Evolutionary conservation across 2,329 filamentous ascomycete species (phyloP).

Genomic region (Colletotrichum sp.): DNA sequence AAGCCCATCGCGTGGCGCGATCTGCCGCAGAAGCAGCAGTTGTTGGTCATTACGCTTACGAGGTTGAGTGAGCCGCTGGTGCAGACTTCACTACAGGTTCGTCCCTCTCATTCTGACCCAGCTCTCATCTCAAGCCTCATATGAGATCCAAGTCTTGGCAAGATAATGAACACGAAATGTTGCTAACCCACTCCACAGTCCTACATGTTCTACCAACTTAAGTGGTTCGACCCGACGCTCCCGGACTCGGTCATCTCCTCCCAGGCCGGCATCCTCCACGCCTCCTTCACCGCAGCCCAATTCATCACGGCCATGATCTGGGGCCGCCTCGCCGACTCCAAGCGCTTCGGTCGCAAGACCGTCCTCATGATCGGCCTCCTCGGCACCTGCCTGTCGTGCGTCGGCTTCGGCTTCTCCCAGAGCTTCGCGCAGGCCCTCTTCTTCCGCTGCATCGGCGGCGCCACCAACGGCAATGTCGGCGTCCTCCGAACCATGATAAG

Average conservation of each 20-base stretch:
- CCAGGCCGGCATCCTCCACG: slow-evolving; percentile 79
- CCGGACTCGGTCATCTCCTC: slow-evolving; percentile 71
- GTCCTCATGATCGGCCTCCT: slow-evolving; percentile 79
- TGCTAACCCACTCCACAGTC: slow-evolving; percentile 37
- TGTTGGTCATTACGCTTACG: slow-evolving; percentile 78
- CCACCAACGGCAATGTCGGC: slow-evolving; percentile 53
- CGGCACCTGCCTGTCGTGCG: slow-evolving; percentile 67
- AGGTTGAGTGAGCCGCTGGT: slow-evolving; percentile 83
- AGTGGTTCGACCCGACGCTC: slow-evolving; percentile 68
- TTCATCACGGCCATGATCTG: slow-evolving; percentile 84
- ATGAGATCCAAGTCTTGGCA: background rate
- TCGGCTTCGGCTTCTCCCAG: slow-evolving; percentile 76
- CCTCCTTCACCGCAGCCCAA: slow-evolving; percentile 81
- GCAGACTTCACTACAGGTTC: slow-evolving; percentile 70
- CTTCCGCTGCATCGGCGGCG: slow-evolving; percentile 71
- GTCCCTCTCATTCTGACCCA: slow-evolving; percentile 12
- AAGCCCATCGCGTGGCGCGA: slow-evolving; percentile 71
- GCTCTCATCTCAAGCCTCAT: background rate
- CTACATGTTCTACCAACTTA: slow-evolving; percentile 90
- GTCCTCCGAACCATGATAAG: slow-evolving; percentile 71
- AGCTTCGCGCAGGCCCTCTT: slow-evolving; percentile 68
- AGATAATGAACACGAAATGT: background rate
- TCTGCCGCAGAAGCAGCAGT: slow-evolving; percentile 78
- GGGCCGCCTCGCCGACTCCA: slow-evolving; percentile 73
- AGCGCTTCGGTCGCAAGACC: slow-evolving; percentile 73